Percentiles rank a stretch among this genome's conserved stretches.
Conservation (phyloP, 1,284 basidiomycete genomes). For the Chalciporus sp. region DNA sequence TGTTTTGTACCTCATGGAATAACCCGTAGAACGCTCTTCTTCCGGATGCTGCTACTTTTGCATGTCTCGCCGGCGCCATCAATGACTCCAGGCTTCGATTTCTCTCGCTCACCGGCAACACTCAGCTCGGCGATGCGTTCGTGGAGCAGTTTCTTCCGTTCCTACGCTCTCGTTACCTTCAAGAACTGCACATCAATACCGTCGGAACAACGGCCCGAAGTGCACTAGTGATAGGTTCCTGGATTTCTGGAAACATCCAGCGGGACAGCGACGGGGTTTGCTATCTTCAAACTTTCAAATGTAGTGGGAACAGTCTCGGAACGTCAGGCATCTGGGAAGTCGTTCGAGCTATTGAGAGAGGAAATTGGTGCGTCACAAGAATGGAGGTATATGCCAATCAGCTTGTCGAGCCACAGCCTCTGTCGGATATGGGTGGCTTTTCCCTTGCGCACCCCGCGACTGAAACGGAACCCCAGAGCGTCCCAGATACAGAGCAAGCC, state of each 20-base stretch:
- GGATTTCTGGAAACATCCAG: constrained; percentile 24
- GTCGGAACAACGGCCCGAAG: constrained; percentile 33
- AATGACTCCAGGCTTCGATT: constrained; percentile 31
- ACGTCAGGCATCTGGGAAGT: constrained; percentile 47
- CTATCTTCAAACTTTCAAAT: constrained; percentile 51
- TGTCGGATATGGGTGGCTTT: constrained; percentile 14
- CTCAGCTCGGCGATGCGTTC: constrained; percentile 29
- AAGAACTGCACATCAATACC: constrained; percentile 33
- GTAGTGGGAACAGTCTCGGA: constrained; percentile 60
- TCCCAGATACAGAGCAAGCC: constrained; percentile 23
- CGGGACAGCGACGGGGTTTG: constrained; percentile 33
- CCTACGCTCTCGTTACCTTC: constrained; percentile 31
- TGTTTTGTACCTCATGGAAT: constrained; percentile 1
- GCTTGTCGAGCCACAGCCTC: constrained; percentile 14
- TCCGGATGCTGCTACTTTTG: constrained; percentile 27
- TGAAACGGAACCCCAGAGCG: background rate
- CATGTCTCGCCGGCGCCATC: constrained; percentile 29
- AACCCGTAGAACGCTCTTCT: constrained; percentile 29
- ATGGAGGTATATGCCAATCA: constrained; percentile 58
- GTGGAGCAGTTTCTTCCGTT: constrained; percentile 30
- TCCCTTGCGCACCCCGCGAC: background rate
- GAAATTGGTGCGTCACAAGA: constrained; percentile 52
- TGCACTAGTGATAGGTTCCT: constrained; percentile 26
- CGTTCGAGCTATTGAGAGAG: constrained; percentile 44
- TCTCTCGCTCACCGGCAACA: constrained; percentile 31